Percentiles rank a stretch among this genome's conserved stretches.
Conservation (phyloP, 495 filamentous ascomycete genomes). For the Apiosordaria backusii region DNA sequence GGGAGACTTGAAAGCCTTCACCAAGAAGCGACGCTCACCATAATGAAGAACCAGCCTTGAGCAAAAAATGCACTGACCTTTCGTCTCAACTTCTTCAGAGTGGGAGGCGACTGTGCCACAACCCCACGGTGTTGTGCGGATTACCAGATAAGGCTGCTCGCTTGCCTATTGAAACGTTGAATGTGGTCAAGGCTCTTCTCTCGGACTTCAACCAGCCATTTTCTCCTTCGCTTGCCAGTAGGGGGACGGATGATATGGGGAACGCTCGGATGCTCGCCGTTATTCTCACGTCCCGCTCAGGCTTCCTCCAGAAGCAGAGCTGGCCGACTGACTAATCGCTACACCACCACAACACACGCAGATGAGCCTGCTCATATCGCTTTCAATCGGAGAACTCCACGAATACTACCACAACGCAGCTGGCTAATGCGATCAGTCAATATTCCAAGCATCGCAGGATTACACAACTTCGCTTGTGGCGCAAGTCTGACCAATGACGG, state of each 20-base stretch:
- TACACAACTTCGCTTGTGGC: slow-evolving; percentile 20
- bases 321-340: background rate
- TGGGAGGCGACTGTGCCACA: background rate
- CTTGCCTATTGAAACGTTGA: too few species aligned
- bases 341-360: background rate
- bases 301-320: background rate
- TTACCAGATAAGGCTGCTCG: background rate
- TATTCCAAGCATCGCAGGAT: slow-evolving; percentile 23
- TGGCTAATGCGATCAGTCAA: slow-evolving; percentile 16
- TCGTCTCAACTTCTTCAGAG: background rate
- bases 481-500: slow-evolving; percentile 27
- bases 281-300: background rate
- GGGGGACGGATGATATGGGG: background rate
- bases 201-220: background rate
- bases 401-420: background rate
- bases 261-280: background rate
- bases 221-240: background rate
- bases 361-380: background rate
- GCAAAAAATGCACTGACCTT: background rate
- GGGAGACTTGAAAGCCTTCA: background rate
- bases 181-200: background rate
- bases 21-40: background rate
- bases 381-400: background rate
- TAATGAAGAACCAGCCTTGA: too few species aligned
- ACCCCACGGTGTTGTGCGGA: slow-evolving; percentile 3